Evolutionary conservation across 169 alveolate species (phyloP).

Genomic region (Plasmodium fragile): DNA sequence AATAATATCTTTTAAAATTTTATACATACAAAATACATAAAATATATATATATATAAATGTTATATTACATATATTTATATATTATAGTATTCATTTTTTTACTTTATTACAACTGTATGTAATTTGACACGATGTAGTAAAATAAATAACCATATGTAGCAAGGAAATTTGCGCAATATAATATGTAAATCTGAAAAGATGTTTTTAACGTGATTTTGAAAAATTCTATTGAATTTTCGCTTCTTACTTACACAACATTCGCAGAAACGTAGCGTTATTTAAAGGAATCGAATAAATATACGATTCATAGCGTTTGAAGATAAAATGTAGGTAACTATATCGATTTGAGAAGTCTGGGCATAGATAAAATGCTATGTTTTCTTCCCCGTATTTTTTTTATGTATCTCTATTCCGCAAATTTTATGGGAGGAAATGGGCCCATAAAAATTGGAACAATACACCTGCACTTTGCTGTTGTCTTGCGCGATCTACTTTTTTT

Average conservation of each 20-base stretch:
- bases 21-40: background rate
- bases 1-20: background rate
- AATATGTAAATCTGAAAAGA: no score
- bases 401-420: background rate
- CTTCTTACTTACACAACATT: no score
- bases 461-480: background rate
- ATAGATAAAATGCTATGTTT: background rate
- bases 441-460: background rate
- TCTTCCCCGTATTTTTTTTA: background rate
- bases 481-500: background rate
- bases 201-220: background rate
- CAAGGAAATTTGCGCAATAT: background rate
- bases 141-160: background rate
- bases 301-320: background rate
- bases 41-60: no score
- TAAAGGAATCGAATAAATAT: background rate
- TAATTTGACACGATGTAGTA: background rate
- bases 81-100: no score
- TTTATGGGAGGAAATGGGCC: background rate
- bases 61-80: no score
- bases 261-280: background rate
- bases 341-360: background rate
- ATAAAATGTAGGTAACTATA: background rate
- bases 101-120: background rate
- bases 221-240: background rate